Evolutionary conservation across 2,329 filamentous ascomycete species (phyloP), one percentile per base, ranked within the genome.

Genomic region (Fusarium robinianum): DNA sequence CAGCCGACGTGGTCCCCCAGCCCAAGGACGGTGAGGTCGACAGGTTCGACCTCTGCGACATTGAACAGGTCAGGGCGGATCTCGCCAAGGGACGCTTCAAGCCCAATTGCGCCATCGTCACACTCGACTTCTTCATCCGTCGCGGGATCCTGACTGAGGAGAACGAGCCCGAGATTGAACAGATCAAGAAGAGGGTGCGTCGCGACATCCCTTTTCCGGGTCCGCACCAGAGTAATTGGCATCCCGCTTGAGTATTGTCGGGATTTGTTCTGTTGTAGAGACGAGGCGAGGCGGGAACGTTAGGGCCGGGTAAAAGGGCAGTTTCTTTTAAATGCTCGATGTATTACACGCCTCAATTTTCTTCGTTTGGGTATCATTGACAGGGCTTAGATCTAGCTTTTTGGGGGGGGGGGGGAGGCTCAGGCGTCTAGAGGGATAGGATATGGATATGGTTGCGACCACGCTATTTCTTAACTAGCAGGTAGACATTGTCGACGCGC

Each of bases 11-110:
- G 4, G 72, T 81, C 23, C 90, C 87, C 9, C 79, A 78, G 63
- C 91, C 92, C 12, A 85, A 87, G 46, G 94, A 99, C 67, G 84
- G 86, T 39, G 94, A 99, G 72, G 94, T 96, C 5, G 88, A 90
- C 62, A 81, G 83, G 49, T 97, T 97, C 65, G 79, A 82, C 63
- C 74, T 96, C 45, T 84, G 83, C 79, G 83, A 78, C 2, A 77
- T 96, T 26, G 80, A 87, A n/a, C 80, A 95, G 68, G 81, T 95
- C 30, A 80, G 84, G 67, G 73, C 76, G 44, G 83, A 85, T 30
- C 72, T 99, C 62, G 78, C 76, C 11, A 72, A 74, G 38, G 89
- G 88, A 10, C 80, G 85, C 58, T 99, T 92, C 74, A 99, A 99
- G 74, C 87, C 91, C 3, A 97, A 97, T 67, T 96, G 91, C 68